A percentile compares a stretch with the other conserved stretches of the same genome.
These are phyloP conservation scores for Sporisorium graminicola DNA, from an alignment of 1,284 basidiomycete species.

Conservation along the genomic window DNA sequence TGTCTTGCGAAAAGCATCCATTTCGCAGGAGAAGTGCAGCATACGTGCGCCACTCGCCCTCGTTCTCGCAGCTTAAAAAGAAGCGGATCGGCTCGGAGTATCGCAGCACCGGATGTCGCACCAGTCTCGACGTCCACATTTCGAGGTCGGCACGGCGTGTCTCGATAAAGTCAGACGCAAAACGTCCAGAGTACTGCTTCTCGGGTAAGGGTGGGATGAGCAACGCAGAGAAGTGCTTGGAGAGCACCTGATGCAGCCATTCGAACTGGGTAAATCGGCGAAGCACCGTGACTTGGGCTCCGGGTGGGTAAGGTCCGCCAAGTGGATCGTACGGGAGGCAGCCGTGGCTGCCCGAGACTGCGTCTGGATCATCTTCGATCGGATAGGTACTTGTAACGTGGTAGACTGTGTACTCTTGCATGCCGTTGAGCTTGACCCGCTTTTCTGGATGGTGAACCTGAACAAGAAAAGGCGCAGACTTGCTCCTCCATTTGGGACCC, in stretches of 20 bases:
- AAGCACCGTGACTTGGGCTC: conserved; percentile 72
- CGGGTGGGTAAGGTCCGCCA: conserved; percentile 36
- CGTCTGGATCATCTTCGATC: neutral
- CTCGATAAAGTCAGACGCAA: conserved; percentile 84
- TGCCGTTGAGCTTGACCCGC: conserved; percentile 76
- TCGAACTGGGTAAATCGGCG: conserved; percentile 87
- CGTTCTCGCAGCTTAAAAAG: conserved; percentile 73
- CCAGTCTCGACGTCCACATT: conserved; percentile 79
- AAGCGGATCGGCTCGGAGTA: conserved; percentile 84
- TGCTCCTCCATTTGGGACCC: conserved; percentile 77
- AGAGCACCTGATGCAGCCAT: conserved; percentile 79
- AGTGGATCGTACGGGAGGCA: conserved; percentile 55
- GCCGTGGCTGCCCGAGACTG: neutral
- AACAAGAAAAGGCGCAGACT: conserved; percentile 79
- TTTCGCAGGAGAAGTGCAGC: conserved; percentile 21
- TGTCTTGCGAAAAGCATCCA: neutral
- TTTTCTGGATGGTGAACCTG: conserved; percentile 84
- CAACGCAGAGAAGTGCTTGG: conserved; percentile 78
- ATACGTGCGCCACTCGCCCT: conserved; percentile 36
- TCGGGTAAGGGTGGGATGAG: conserved; percentile 83
- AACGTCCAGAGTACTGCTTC: conserved; percentile 83
- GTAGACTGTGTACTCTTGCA: conserved; percentile 79
- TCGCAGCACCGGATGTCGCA: conserved; percentile 81
- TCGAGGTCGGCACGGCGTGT: conserved; percentile 83
- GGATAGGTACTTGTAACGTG: conserved; percentile 81